Evolutionary conservation across 306 rosid genomes (phyloP).

Genomic region (Vigna trinervia): DNA sequence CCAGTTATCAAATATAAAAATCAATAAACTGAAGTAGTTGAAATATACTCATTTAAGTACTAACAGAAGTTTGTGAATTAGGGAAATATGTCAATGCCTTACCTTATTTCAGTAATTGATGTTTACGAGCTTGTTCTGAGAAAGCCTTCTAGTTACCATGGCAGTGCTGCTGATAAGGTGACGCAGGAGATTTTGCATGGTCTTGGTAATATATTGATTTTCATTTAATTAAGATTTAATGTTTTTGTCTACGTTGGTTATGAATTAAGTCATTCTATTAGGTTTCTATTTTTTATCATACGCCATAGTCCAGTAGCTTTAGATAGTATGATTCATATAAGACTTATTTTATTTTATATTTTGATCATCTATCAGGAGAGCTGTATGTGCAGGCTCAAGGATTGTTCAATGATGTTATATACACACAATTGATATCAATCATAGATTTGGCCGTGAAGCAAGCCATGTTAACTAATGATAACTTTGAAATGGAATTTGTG

Average conservation of each 20-base stretch:
- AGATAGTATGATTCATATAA: slow-evolving; percentile 25
- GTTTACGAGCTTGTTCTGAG: slow-evolving; percentile 80
- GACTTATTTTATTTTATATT: slow-evolving; percentile 42
- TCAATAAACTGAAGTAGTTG: slow-evolving; percentile 25
- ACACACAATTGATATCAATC: slow-evolving; percentile 70
- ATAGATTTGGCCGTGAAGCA: slow-evolving; percentile 77
- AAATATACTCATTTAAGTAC: slow-evolving; percentile 43
- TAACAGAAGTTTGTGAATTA: slow-evolving; percentile 55
- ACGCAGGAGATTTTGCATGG: slow-evolving; percentile 92
- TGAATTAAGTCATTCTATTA: slow-evolving; percentile 18
- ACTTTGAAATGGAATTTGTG: slow-evolving; percentile 87
- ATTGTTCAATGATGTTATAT: slow-evolving; percentile 74
- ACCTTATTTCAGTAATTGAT: slow-evolving; percentile 82
- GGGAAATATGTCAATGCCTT: slow-evolving; percentile 89
- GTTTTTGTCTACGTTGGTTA: slow-evolving; percentile 4
- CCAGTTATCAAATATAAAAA: slow-evolving; percentile 36
- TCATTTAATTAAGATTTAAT: slow-evolving; percentile 21
- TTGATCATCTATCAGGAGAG: slow-evolving; percentile 70
- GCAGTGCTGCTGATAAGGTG: slow-evolving; percentile 76
- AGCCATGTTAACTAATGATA: slow-evolving; percentile 64
- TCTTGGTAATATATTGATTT: slow-evolving; percentile 77
- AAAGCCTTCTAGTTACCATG: slow-evolving; percentile 66
- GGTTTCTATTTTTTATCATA: slow-evolving; percentile 35
- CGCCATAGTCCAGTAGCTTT: slow-evolving; percentile 32
- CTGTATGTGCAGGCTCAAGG: slow-evolving; percentile 84